phyloP scores from a whole-genome alignment of 805 yeast species.

The Lachancea sp. region DNA sequence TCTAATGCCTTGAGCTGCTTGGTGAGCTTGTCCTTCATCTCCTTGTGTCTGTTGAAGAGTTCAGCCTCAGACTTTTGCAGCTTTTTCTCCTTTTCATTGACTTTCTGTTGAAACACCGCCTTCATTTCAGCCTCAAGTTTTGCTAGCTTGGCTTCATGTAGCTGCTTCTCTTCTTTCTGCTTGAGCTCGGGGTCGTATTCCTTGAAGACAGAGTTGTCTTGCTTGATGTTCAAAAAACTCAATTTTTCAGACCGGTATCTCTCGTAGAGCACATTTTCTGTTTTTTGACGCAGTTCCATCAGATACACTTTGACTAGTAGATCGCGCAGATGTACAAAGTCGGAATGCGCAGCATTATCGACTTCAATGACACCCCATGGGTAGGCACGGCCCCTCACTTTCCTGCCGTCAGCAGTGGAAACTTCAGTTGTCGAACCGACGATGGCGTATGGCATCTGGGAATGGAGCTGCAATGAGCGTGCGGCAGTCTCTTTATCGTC shows the following conservation, averaged over 20 bases:
- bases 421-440: constrained; percentile 80
- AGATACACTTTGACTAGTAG: constrained; percentile 81
- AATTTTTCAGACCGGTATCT: constrained; percentile 83
- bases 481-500: constrained; percentile 79
- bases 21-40: constrained; percentile 89
- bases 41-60: constrained; percentile 89
- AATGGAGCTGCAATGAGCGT: constrained; percentile 59
- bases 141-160: constrained; percentile 89
- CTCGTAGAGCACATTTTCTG: constrained; percentile 73
- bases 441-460: constrained; percentile 84
- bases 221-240: constrained; percentile 75
- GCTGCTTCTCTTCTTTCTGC: constrained; percentile 87
- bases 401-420: constrained; percentile 63
- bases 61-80: constrained; percentile 96
- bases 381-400: constrained; percentile 84
- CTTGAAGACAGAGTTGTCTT: constrained; percentile 87
- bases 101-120: constrained; percentile 92
- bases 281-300: constrained; percentile 88
- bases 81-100: constrained; percentile 92
- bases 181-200: constrained; percentile 89
- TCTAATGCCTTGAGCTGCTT: constrained; percentile 86
- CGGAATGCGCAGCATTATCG: constrained; percentile 90
- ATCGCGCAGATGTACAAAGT: constrained; percentile 83
- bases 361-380: constrained; percentile 98
- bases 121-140: constrained; percentile 97